Evolutionary conservation across 805 yeast species (phyloP).

Genomic region (Wickerhamomyces tratensis): DNA sequence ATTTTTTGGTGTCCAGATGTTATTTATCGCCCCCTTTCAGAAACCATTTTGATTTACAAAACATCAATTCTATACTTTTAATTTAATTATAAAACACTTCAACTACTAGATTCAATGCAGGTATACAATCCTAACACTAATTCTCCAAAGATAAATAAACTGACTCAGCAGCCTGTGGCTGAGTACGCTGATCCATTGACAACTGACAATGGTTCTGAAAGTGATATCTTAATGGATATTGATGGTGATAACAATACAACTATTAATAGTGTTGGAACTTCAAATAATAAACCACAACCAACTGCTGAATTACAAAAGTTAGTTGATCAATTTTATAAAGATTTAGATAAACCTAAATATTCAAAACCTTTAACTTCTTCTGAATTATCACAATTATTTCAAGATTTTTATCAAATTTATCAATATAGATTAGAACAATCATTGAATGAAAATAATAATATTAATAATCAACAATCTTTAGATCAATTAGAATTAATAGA

Average conservation of each 20-base stretch:
- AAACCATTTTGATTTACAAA: too few relatives aligned
- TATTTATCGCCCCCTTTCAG: too few relatives aligned
- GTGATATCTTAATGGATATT: too few relatives aligned
- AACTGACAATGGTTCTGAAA: too few relatives aligned
- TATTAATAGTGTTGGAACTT: too few relatives aligned
- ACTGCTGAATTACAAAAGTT: constrained; percentile 2
- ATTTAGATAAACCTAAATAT: constrained; percentile 13
- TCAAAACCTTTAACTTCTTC: constrained; percentile 11
- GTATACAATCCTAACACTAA: not conserved
- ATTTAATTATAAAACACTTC: too few relatives aligned
- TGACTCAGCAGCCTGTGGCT: not conserved
- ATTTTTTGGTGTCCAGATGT: too few relatives aligned
- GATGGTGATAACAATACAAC: too few relatives aligned
- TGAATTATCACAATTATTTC: constrained; percentile 10
- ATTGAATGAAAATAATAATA: not conserved
- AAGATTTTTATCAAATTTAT: constrained; percentile 11
- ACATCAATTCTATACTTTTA: too few relatives aligned
- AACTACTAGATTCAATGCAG: not conserved
- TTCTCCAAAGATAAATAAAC: too few relatives aligned
- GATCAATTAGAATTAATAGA: not conserved
- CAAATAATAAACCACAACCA: not conserved
- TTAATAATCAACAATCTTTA: too few relatives aligned
- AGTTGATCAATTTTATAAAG: constrained; percentile 9
- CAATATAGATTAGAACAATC: constrained; percentile 3
- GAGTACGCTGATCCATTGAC: not conserved